These are phyloP conservation scores for Enterocytospora artemiae DNA, from an alignment of 371 early-diverging fungal species.

Conservation along the genomic window DNA sequence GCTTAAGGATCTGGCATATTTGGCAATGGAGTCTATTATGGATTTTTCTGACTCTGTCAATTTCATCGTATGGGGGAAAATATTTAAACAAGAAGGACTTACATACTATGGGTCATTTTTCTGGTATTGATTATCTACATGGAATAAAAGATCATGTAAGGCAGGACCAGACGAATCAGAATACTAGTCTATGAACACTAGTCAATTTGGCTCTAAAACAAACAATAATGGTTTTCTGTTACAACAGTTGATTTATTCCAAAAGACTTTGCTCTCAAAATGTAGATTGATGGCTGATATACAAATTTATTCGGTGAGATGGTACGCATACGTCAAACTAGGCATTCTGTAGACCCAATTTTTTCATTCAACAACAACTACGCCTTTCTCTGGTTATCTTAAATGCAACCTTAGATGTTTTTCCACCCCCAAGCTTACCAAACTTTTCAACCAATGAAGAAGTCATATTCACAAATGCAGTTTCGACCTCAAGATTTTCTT, in stretches of 20 bases:
- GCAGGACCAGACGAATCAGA: too few relatives aligned
- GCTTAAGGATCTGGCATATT: conserved; percentile 17
- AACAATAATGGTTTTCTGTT: too few relatives aligned
- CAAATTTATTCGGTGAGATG: too few relatives aligned
- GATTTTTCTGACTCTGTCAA: conserved; percentile 4
- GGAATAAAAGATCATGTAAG: too few relatives aligned
- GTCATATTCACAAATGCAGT: conserved; percentile 38
- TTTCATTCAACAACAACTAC: neutral
- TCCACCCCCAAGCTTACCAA: neutral
- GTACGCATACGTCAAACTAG: too few relatives aligned
- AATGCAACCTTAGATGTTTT: neutral
- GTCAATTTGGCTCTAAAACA: too few relatives aligned
- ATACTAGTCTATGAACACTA: too few relatives aligned
- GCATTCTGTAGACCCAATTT: too few relatives aligned
- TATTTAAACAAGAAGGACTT: neutral
- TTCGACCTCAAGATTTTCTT: conserved; percentile 39
- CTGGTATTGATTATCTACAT: too few relatives aligned
- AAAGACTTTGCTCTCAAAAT: too few relatives aligned
- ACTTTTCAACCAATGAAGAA: neutral
- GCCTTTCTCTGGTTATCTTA: neutral
- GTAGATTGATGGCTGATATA: too few relatives aligned
- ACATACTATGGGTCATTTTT: neutral
- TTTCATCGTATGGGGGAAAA: neutral
- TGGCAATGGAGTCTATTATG: conserved; percentile 2
- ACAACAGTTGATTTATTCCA: too few relatives aligned